phyloP scores from a whole-genome alignment of 78 protist genomes.

The Dictyostelium brefeldianum region DNA sequence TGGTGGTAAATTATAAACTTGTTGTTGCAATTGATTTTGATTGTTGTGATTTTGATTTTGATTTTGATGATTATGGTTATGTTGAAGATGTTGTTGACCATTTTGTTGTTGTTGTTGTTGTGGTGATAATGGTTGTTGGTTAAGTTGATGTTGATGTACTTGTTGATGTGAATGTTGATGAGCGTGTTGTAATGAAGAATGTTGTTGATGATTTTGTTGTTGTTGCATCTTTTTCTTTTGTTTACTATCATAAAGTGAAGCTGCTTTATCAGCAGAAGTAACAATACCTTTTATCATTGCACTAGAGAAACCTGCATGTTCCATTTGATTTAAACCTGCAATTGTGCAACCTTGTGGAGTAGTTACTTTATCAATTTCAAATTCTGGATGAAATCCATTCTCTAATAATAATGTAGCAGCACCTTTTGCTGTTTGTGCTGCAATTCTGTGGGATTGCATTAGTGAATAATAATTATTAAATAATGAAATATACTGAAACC shows the following conservation, averaged over 20 bases:
- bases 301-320: conserved; percentile 77
- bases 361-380: conserved; percentile 61
- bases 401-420: conserved; percentile 70
- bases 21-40: neutral
- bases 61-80: neutral
- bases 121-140: neutral
- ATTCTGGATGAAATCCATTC: conserved; percentile 72
- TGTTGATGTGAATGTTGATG: neutral
- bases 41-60: neutral
- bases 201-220: neutral
- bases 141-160: neutral
- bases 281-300: conserved; percentile 85
- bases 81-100: neutral
- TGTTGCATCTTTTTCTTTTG: conserved; percentile 2
- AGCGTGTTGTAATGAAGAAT: neutral
- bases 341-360: conserved; percentile 82
- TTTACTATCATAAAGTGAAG: conserved; percentile 46
- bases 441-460: too few species aligned
- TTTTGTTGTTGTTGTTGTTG: neutral
- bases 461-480: too few species aligned
- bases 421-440: conserved; percentile 86
- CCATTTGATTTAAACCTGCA: conserved; percentile 83
- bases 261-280: conserved; percentile 83
- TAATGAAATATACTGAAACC: too few species aligned
- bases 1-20: neutral